Base-by-base conservation (phyloP, 2,329 filamentous ascomycete genomes). In the Microsporum audouinii region DNA sequence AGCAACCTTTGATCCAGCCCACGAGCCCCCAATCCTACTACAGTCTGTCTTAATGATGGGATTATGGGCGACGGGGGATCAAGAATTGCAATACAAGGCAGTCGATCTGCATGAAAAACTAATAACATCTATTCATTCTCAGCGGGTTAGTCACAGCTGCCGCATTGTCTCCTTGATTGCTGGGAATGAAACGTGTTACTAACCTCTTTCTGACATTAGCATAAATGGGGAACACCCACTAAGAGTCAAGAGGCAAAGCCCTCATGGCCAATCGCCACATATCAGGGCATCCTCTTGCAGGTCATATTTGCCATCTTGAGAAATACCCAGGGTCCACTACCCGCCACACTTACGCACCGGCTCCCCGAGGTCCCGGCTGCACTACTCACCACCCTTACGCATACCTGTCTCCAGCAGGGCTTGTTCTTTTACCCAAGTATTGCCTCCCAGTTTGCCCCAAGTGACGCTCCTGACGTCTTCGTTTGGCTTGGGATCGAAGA, bases 211-310 rank as follows among this genome's bases (percentile, higher is more conserved):
- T 4, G 36, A 33, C 36, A 27, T 14, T 36, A 34, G 43, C 39
- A 14, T 36, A 8, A 17, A 23, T 33, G 45, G 49, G 62, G 62
- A 38, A 53, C 10, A 60, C 43, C 3, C 62, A 60, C 60, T 23
- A 58, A 45, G 56, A 38, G 12, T 43, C 57, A 41, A 12, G 45
- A 39, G 29, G 17, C 29, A 23, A 67, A 61, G n/a, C 47, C 53
- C 23, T 49, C 39, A 14, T 72, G 69, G 67, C 71, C 71, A n/a
- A 66, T 72, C 6, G 60, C 71, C 2, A 70, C 65, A 5, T 72
- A 71, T 27, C 71, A 73, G 63, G 68, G 68, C 12, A 69, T 72
- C 31, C 57, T 73, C 14, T 59, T 73, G 0, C 67, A 72, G 59
- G 63, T 70, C 5, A 68, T 73, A 12, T 70, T 71, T 57, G 62